Percentiles rank a stretch among this genome's conserved stretches.
Conservation (phyloP, 768 basidiomycete genomes). For the Pulveroboletus sp. region DNA sequence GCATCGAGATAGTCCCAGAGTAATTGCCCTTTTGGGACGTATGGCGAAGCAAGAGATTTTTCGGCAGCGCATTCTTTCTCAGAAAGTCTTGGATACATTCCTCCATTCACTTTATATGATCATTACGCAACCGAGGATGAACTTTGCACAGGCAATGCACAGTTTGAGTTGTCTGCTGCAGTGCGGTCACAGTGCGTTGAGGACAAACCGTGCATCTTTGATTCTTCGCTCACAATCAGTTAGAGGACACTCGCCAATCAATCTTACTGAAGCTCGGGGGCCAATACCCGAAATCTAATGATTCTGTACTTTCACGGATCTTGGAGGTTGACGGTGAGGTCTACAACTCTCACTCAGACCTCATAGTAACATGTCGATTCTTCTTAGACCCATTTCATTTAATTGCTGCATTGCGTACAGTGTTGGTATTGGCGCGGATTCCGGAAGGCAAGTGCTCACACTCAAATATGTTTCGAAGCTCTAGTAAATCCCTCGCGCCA, state of each 20-base stretch:
- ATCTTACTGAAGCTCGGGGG: neutral
- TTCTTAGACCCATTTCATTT: conserved; percentile 12
- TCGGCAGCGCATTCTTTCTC: conserved; percentile 15
- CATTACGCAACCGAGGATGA: neutral
- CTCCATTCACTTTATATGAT: conserved; percentile 15
- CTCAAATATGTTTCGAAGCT: neutral
- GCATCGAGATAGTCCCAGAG: conserved; percentile 21
- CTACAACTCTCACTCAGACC: too few species aligned
- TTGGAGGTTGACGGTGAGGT: conserved; percentile 14
- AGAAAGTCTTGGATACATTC: conserved; percentile 9
- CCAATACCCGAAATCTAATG: neutral
- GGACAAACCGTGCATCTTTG: neutral
- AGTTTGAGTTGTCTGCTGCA: conserved; percentile 16
- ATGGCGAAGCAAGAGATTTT: conserved; percentile 15
- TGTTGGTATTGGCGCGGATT: conserved; percentile 11
- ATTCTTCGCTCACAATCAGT: neutral
- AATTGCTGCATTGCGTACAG: conserved; percentile 17
- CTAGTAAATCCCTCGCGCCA: neutral
- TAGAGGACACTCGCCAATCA: conserved; percentile 10
- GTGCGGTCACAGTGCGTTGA: conserved; percentile 17
- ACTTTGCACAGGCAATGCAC: conserved; percentile 23
- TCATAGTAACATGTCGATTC: neutral
- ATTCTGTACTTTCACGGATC: conserved; percentile 13
- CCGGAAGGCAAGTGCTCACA: conserved; percentile 10
- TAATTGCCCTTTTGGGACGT: conserved; percentile 21